Base-by-base conservation (phyloP, 2,329 filamentous ascomycete genomes). In the Hypoxylon sp. region DNA sequence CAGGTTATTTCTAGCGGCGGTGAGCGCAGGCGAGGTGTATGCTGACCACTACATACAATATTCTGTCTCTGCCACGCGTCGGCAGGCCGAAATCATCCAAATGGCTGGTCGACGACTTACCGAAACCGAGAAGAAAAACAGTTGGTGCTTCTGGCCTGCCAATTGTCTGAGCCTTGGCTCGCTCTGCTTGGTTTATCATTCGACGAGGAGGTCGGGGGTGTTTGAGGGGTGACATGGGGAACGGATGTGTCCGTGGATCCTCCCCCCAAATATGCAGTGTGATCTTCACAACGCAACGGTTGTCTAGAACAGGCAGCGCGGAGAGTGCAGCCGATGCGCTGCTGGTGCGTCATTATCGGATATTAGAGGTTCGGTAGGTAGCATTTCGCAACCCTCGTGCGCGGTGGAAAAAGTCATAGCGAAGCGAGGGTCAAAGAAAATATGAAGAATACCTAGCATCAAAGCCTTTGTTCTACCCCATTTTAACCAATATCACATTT, bases 241-340 rank as follows among this genome's bases (percentile, higher is more conserved):
- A 3, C 23, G 25, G 17, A 45, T 34, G 26, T 19, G 6, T 29
- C 17, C 47, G 31, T 47, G 42, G 47, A 35, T 42, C 47, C 31
- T 46, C 34, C 23, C 29, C 36, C 36, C 23, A 40, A 44, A 52
- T 31, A 27, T 40, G 32, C 42, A 37, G 23, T 34, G 34, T 35
- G 50, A 54, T 54, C 51, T 44, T 51, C 42, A 34, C 5, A 36
- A 30, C 27, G 42, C 50, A 51, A n/a, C 45, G 41, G 45, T 35
- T 16, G 30, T 35, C 21, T 11, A 16, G n/a, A n/a, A n/a, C n/a
- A n/a, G n/a, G n/a, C n/a, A n/a, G n/a, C n/a, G n/a, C n/a, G n/a
- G n/a, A n/a, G n/a, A 21, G 49, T 51, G 51, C 51, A 58, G 55
- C 15, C 55, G 55, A 58, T 58, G 51, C 47, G 55, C 46, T n/a